Conservation (phyloP, 352 stramenopile genomes). For the Globisporangium perplexum region DNA sequence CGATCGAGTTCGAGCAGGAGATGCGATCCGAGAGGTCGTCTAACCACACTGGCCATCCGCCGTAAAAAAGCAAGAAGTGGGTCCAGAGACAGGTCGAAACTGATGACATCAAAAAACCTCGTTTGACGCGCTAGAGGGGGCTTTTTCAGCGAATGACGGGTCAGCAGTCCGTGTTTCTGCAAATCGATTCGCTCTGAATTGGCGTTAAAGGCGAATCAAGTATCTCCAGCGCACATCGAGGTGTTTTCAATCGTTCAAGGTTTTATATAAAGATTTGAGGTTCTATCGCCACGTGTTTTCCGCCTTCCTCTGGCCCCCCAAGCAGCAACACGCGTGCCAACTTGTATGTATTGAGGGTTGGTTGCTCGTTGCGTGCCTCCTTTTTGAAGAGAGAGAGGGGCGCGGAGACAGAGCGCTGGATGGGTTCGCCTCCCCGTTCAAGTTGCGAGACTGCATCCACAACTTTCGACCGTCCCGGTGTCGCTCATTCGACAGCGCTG, state of each 20-base stretch:
- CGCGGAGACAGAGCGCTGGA: too few species aligned
- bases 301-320: too few species aligned
- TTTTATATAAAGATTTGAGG: not conserved
- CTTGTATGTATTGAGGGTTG: too few species aligned
- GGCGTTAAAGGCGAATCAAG: constrained; percentile 19
- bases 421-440: not conserved
- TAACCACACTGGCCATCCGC: constrained; percentile 1
- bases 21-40: not conserved
- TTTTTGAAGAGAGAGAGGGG: not conserved
- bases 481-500: not conserved
- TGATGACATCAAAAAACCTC: not conserved
- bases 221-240: constrained; percentile 15
- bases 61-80: constrained; percentile 4
- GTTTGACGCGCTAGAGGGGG: not conserved
- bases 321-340: too few species aligned
- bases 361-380: not conserved
- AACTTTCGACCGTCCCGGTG: not conserved
- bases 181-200: not conserved
- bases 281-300: not conserved
- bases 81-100: not conserved
- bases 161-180: too few species aligned
- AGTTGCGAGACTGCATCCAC: not conserved
- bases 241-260: too few species aligned
- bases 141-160: not conserved
- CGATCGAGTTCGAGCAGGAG: not conserved